phyloP scores from a whole-genome alignment of 1,139 yeast genomes.

The Martiniozyma asiatica region DNA sequence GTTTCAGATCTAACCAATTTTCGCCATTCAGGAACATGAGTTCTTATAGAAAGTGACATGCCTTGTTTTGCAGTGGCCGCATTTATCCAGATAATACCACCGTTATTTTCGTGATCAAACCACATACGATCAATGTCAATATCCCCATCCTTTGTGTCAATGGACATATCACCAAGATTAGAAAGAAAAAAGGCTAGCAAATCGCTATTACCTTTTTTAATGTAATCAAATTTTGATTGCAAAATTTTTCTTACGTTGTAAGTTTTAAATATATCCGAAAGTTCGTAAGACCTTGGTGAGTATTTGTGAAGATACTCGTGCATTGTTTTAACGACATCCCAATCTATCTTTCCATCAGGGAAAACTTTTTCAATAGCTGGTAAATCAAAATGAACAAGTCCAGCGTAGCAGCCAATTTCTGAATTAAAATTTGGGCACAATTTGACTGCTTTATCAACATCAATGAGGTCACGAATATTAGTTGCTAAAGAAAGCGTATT shows the following conservation, averaged over 20 bases:
- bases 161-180: too few species aligned
- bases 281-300: too few species aligned
- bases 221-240: too few species aligned
- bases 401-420: slow-evolving; percentile 8
- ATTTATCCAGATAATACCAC: not conserved
- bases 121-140: not conserved
- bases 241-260: too few species aligned
- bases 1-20: too few species aligned
- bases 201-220: not conserved
- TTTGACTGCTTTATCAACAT: slow-evolving; percentile 2
- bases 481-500: slow-evolving; percentile 9
- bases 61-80: not conserved
- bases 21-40: slow-evolving; percentile 1
- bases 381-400: slow-evolving; percentile 3
- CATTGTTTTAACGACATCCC: slow-evolving; percentile 4
- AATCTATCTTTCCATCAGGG: slow-evolving; percentile 5
- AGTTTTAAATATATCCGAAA: too few species aligned
- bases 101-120: slow-evolving; percentile 8
- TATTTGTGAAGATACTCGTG: slow-evolving; percentile 5
- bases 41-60: slow-evolving; percentile 1
- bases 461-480: slow-evolving; percentile 10
- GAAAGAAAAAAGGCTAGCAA: too few species aligned
- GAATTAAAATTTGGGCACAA: slow-evolving; percentile 4
- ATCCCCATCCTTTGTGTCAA: too few species aligned
- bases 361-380: slow-evolving; percentile 7